A percentile compares a stretch with the other conserved stretches of the same genome.
phyloP scores from a whole-genome alignment of 129 eudicot genomes.

The Erigeron canadensis region DNA sequence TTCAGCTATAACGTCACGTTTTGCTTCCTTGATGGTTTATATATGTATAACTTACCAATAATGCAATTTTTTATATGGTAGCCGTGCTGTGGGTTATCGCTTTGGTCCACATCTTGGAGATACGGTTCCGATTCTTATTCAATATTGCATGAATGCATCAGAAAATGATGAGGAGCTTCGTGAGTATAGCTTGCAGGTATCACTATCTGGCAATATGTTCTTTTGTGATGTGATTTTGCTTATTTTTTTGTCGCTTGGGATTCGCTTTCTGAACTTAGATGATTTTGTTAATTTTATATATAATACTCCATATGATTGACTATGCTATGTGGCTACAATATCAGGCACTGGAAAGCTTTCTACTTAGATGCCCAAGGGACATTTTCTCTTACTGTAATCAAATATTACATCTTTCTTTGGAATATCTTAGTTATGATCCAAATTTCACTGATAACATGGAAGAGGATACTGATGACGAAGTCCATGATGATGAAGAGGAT shows the following conservation, averaged over 20 bases:
- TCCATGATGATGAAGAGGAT: slow-evolving; percentile 82
- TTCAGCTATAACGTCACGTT: background rate
- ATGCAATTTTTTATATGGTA: slow-evolving; percentile 27
- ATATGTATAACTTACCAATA: slow-evolving; percentile 14
- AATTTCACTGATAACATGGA: slow-evolving; percentile 99
- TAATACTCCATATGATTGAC: slow-evolving; percentile 6
- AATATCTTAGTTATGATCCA: slow-evolving; percentile 95
- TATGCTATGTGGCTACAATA: background rate
- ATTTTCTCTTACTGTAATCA: slow-evolving; percentile 75
- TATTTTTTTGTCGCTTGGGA: background rate
- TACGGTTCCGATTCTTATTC: slow-evolving; percentile 79
- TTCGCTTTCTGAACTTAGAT: background rate
- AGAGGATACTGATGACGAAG: slow-evolving; percentile 89
- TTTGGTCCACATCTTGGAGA: slow-evolving; percentile 98
- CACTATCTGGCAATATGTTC: background rate
- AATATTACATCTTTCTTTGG: slow-evolving; percentile 80
- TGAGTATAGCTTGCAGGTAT: slow-evolving; percentile 98
- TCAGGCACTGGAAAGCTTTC: slow-evolving; percentile 94
- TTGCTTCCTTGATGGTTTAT: slow-evolving; percentile 2
- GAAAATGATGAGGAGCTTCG: slow-evolving; percentile 99
- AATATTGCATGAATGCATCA: slow-evolving; percentile 87
- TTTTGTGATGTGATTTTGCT: background rate
- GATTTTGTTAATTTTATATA: background rate
- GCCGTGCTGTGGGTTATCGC: slow-evolving; percentile 98
- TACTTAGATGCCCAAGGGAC: slow-evolving; percentile 96